phyloP scores from a whole-genome alignment of 1,284 basidiomycete genomes.

The Inonotus hispidus region DNA sequence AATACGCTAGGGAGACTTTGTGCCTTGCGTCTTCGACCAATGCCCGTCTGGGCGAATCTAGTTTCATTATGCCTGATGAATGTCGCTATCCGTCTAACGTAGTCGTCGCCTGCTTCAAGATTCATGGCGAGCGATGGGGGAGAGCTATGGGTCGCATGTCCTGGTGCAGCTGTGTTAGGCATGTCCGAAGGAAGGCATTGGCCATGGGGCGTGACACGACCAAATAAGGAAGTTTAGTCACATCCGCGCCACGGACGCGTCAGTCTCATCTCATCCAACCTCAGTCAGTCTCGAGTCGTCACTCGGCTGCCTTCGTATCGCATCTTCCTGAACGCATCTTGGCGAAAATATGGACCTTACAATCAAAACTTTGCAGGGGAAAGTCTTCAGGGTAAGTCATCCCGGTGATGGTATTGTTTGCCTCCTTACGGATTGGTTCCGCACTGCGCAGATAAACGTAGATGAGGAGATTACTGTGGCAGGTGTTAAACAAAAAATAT shows the following conservation, averaged over 20 bases:
- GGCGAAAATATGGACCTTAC: slow-evolving; percentile 77
- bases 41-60: slow-evolving; percentile 58
- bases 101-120: slow-evolving; percentile 65
- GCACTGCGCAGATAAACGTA: slow-evolving; percentile 61
- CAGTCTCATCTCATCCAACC: slow-evolving; percentile 4
- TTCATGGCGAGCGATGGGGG: slow-evolving; percentile 40
- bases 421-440: not conserved
- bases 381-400: slow-evolving; percentile 61
- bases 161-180: not conserved
- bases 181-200: not conserved
- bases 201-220: not conserved
- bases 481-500: slow-evolving; percentile 84
- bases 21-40: slow-evolving; percentile 44
- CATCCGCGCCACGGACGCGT: slow-evolving; percentile 15
- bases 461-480: slow-evolving; percentile 74
- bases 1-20: slow-evolving; percentile 41
- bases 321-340: slow-evolving; percentile 21
- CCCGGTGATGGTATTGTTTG: not conserved
- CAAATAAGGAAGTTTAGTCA: not conserved
- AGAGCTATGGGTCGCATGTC: not conserved
- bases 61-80: slow-evolving; percentile 69
- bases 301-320: slow-evolving; percentile 15
- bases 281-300: slow-evolving; percentile 14
- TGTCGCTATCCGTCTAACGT: slow-evolving; percentile 57
- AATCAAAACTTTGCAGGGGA: slow-evolving; percentile 91